Evolutionary conservation across 257 asterid species (phyloP).

Genomic region (Jaltomata sinuosa): DNA sequence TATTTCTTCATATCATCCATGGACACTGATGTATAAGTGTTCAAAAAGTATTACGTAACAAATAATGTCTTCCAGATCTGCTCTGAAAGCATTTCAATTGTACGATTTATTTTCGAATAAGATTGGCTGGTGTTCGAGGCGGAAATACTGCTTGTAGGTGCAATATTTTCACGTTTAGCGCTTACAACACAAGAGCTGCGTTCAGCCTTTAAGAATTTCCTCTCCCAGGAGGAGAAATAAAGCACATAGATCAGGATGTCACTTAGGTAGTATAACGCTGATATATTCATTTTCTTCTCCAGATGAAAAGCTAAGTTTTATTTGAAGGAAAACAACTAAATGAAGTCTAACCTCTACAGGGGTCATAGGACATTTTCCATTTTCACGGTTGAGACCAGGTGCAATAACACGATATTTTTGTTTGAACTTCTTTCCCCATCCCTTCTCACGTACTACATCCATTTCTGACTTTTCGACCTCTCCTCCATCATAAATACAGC

Average conservation of each 20-base stretch:
- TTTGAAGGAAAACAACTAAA: neutral
- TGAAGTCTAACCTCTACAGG: slow-evolving; percentile 76
- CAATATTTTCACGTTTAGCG: neutral
- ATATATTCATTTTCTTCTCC: neutral
- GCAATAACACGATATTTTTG: slow-evolving; percentile 29
- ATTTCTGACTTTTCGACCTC: slow-evolving; percentile 50
- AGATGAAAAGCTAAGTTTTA: neutral
- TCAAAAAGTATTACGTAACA: neutral
- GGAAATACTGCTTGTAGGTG: neutral
- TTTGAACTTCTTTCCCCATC: slow-evolving; percentile 76
- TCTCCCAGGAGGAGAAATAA: neutral
- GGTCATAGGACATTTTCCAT: slow-evolving; percentile 88
- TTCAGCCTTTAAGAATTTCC: neutral
- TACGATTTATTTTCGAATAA: neutral
- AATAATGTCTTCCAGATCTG: neutral
- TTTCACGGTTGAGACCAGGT: slow-evolving; percentile 62
- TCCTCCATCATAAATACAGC: slow-evolving; percentile 73
- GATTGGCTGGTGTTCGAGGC: neutral
- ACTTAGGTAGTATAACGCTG: neutral
- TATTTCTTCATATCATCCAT: neutral
- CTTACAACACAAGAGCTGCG: neutral
- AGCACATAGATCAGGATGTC: neutral
- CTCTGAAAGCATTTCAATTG: neutral
- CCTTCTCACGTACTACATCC: slow-evolving; percentile 56
- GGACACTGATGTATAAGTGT: neutral